These are phyloP conservation scores for Xylariales sp. DNA, from an alignment of 2,329 filamentous ascomycete species.

Conservation along the genomic window DNA sequence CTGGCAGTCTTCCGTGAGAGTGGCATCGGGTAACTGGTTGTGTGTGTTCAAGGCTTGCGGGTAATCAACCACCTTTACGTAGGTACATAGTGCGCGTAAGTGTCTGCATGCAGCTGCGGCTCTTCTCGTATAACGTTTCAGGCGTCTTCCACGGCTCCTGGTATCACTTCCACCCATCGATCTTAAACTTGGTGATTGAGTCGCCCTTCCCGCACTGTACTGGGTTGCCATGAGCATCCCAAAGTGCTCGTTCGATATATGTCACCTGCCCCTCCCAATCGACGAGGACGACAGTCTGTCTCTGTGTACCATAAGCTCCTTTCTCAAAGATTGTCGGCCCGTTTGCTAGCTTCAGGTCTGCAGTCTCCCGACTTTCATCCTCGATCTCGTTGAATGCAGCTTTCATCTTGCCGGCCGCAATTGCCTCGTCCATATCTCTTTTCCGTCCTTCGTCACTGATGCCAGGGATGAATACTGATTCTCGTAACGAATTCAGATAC, in stretches of 20 bases:
- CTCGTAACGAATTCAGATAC: constrained; percentile 47
- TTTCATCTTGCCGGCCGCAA: constrained; percentile 32
- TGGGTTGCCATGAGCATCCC: constrained; percentile 51
- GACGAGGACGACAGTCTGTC: constrained; percentile 58
- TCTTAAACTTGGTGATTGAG: constrained; percentile 48
- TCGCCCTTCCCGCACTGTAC: constrained; percentile 52
- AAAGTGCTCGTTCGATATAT: constrained; percentile 56
- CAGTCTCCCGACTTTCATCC: constrained; percentile 30
- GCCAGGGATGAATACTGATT: constrained; percentile 58
- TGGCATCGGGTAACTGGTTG: too few relatives aligned
- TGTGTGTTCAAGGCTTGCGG: too few relatives aligned
- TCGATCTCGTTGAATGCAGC: constrained; percentile 33
- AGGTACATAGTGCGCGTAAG: too few relatives aligned
- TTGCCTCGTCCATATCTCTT: constrained; percentile 35
- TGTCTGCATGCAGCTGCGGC: too few relatives aligned
- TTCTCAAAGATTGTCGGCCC: constrained; percentile 43
- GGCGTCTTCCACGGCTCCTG: too few relatives aligned
- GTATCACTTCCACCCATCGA: constrained; percentile 24
- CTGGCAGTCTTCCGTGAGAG: too few relatives aligned
- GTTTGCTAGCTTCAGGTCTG: constrained; percentile 34
- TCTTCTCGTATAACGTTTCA: too few relatives aligned
- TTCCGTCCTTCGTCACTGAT: constrained; percentile 47
- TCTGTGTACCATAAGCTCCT: constrained; percentile 60
- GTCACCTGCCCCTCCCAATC: constrained; percentile 60
- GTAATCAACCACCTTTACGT: too few relatives aligned